phyloP scores from a whole-genome alignment of 495 filamentous ascomycete genomes.

The Venustampulla echinocandica region DNA sequence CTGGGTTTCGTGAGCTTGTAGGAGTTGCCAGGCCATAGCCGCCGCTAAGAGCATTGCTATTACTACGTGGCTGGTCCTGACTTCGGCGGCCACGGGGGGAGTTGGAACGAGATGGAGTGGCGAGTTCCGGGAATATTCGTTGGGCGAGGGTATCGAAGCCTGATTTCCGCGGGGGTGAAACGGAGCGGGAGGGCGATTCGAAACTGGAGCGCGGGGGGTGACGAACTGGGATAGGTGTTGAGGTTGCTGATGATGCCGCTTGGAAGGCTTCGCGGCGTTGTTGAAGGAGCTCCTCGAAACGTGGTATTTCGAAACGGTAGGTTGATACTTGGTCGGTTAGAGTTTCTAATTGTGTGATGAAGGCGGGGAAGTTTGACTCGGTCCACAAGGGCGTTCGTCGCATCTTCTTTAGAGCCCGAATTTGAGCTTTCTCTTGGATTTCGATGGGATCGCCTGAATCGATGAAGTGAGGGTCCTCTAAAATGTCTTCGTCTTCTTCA shows the following conservation, averaged over 20 bases:
- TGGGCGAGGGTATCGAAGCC: slow-evolving; percentile 47
- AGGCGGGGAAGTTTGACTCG: slow-evolving; percentile 35
- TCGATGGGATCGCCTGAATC: slow-evolving; percentile 20
- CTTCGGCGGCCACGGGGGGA: slow-evolving; percentile 38
- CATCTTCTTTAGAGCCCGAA: slow-evolving; percentile 37
- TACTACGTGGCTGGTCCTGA: slow-evolving; percentile 17
- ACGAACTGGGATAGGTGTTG: slow-evolving; percentile 25
- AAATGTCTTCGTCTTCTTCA: slow-evolving; percentile 30
- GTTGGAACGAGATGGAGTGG: slow-evolving; percentile 38
- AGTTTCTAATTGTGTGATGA: slow-evolving; percentile 40
- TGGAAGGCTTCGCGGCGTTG: slow-evolving; percentile 62
- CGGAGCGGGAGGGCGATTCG: slow-evolving; percentile 16
- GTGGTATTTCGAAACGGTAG: slow-evolving; percentile 59
- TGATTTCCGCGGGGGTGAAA: slow-evolving; percentile 35
- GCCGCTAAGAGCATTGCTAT: slow-evolving; percentile 8
- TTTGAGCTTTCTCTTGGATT: slow-evolving; percentile 34
- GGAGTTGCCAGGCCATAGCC: slow-evolving; percentile 19
- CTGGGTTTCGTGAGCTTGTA: slow-evolving; percentile 7
- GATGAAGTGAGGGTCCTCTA: slow-evolving; percentile 7
- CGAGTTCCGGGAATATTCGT: slow-evolving; percentile 45
- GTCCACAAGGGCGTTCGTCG: slow-evolving; percentile 43
- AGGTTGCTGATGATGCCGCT: slow-evolving; percentile 29
- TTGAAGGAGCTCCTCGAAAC: slow-evolving; percentile 68
- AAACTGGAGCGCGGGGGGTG: slow-evolving; percentile 18
- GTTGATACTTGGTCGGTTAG: slow-evolving; percentile 57